Evolutionary conservation across 306 rosid species (phyloP), one percentile per base, ranked within the genome.

Genomic region (Medicago lupulina): DNA sequence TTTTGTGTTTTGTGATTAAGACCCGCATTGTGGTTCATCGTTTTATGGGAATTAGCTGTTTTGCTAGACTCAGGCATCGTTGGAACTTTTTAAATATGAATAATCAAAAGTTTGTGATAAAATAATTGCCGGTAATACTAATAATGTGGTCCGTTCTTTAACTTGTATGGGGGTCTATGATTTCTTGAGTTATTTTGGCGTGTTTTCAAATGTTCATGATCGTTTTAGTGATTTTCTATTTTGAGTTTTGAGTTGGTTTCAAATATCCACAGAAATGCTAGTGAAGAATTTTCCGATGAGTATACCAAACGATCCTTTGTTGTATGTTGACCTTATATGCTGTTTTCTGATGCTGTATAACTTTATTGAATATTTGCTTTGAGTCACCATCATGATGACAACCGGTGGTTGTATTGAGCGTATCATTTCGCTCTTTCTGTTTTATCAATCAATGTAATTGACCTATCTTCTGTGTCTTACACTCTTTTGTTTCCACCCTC

Each of bases 101-200:
- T 4, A 46, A 18, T 50, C 34, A 0, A 11, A 17, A 28, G 43
- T 57, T 49, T 18, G 39, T n/a, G 69, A 54, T 60, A 60, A 44
- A 54, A 12, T 36, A 34, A n/a, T 34, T 72, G 71, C 5, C 2
- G 9, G 75, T 54, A 58, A 74, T 21, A 21, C 23, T 21, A 21
- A 21, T 39, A 23, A 34, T 67, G 79, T 71, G 50, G 65, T 80
- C 46, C 58, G 21, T 68, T 67, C 57, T 68, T 34, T 71, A 46
- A n/a, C 39, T 64, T 23, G 38, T 6, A 31, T 17, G 50, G 54
- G 62, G 53, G 21, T 54, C 54, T 28, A 13, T 50, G 65, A 23
- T 61, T 53, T n/a, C 31, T 53, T 34, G 8, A 15, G 60, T 21
- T 75, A 60, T 62, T 49, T 71, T 50, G 36, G 40, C 71, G 19